A percentile compares a stretch with the other conserved stretches of the same genome.
These are phyloP conservation scores for Huntiella abstrusa DNA, from an alignment of 2,329 filamentous ascomycete species.

Conservation along the genomic window DNA sequence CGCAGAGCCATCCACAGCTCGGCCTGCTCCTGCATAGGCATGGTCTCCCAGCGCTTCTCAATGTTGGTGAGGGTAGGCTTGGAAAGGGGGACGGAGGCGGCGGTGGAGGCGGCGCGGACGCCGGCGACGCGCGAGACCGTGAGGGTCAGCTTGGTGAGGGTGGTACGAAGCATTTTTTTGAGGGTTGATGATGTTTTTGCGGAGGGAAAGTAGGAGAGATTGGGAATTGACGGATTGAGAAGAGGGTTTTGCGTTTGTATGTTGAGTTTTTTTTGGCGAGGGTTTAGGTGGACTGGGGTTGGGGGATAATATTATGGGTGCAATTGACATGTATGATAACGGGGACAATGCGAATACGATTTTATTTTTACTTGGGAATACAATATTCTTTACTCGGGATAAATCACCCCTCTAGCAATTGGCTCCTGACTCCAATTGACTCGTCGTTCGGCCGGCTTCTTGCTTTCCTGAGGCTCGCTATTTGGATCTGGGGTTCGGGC, in stretches of 20 bases:
- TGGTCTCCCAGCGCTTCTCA: constrained; percentile 96
- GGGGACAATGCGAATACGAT: background rate
- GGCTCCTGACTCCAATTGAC: too few species aligned
- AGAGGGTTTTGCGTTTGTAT: background rate
- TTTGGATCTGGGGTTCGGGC: background rate
- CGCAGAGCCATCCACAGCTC: constrained; percentile 97
- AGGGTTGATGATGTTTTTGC: constrained; percentile 3
- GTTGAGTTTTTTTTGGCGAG: background rate
- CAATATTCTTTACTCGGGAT: too few species aligned
- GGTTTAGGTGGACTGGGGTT: background rate
- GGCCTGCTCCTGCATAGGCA: constrained; percentile 97
- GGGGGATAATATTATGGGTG: background rate
- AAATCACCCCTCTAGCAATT: too few species aligned
- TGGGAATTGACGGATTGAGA: background rate
- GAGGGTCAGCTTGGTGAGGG: constrained; percentile 29
- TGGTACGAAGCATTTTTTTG: constrained; percentile 34
- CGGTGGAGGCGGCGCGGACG: constrained; percentile 28
- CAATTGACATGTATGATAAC: background rate
- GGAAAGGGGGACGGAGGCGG: constrained; percentile 70
- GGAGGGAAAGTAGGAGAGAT: constrained; percentile 1
- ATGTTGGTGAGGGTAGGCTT: constrained; percentile 96
- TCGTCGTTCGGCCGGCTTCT: too few species aligned
- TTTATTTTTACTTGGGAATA: background rate
- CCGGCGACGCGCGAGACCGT: constrained; percentile 23
- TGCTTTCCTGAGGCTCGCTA: too few species aligned